phyloP scores from a whole-genome alignment of 2,329 filamentous ascomycete genomes.

The Ophiostoma australiae region DNA sequence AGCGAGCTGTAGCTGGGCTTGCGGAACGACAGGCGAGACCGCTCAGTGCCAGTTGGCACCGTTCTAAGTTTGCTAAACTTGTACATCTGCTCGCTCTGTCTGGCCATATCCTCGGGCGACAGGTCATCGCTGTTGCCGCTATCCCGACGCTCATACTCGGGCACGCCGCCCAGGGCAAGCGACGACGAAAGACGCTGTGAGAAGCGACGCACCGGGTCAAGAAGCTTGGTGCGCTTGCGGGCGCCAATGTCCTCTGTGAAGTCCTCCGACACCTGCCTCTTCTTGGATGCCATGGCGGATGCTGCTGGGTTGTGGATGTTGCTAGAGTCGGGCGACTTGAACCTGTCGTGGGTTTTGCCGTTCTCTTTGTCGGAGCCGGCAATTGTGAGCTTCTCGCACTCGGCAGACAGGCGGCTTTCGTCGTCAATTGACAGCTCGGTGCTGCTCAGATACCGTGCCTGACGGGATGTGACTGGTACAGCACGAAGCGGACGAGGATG shows the following conservation, averaged over 20 bases:
- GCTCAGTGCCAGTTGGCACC: slow-evolving; percentile 10
- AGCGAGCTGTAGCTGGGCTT: slow-evolving; percentile 18
- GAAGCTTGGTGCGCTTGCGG: slow-evolving; percentile 24
- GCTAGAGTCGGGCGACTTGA: not conserved
- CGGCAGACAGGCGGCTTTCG: not conserved
- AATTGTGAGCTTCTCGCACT: slow-evolving; percentile 19
- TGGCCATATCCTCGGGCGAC: slow-evolving; percentile 23
- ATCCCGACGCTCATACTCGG: slow-evolving; percentile 13
- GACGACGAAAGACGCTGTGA: slow-evolving; percentile 26
- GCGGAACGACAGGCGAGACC: slow-evolving; percentile 20
- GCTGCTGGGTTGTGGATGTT: not conserved
- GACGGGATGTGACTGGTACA: slow-evolving; percentile 6
- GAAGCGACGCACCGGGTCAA: slow-evolving; percentile 26
- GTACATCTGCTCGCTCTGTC: slow-evolving; percentile 24
- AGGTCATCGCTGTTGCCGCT: slow-evolving; percentile 13
- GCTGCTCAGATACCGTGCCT: slow-evolving; percentile 15
- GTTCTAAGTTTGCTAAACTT: slow-evolving; percentile 15
- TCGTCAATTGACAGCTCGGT: not conserved
- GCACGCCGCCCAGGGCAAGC: slow-evolving; percentile 15
- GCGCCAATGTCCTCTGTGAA: not conserved
- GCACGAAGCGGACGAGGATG: slow-evolving; percentile 27
- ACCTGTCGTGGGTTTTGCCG: not conserved
- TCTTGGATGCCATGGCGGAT: slow-evolving; percentile 16
- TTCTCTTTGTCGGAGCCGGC: slow-evolving; percentile 23
- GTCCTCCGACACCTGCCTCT: slow-evolving; percentile 23